Evolutionary conservation across 495 filamentous ascomycete species (phyloP), one percentile per base, ranked within the genome.

Genomic region (Aspergillus mulundensis): DNA sequence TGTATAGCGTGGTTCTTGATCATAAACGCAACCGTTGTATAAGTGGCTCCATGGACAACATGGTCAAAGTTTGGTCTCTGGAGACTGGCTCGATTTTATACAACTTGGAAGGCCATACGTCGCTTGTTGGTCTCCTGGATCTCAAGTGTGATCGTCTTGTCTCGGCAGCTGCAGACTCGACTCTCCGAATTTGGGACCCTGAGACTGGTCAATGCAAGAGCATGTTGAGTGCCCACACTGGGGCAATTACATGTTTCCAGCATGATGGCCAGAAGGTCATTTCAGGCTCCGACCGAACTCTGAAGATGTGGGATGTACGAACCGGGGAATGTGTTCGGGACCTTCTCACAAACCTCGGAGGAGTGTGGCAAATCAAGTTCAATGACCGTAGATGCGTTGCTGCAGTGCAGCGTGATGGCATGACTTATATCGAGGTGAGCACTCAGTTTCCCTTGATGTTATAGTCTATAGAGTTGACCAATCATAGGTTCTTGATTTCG

Each of bases 311-410:
- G 95, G 90, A 97, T 70, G 87, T 96, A 34, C 83, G 85, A 60
- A 94, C 84, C 21, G 94, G 94, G 48, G 89, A 95, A 53, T 96
- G 91, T 70, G 87, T 96, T 40, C 86, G 91, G 56, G 94, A 99
- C 73, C 83, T 99, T 23, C 80, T 99, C 60, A 96, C 90, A n/a
- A 91, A 97, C 66, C 79, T 99, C 53, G 91, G 86, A 62, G 90
- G 91, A 8, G 94, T 99, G 39, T 99, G 94, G 94, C 94, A 99
- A 74, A 94, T 99, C 64, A 91, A 91, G 66, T 99, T 99, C 71
- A 91, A 99, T 68, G 89, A 95, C 67, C 81, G 94, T 56, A 79
- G 91, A 70, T 99, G 94, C 69, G 94, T 99, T 42, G 94, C 94
- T 47, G 94, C 94, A 28, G 94, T 99, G 58, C 95, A 99, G 76